Base-by-base conservation (phyloP, 2,329 filamentous ascomycete species). In the Thyridium curvatum region DNA sequence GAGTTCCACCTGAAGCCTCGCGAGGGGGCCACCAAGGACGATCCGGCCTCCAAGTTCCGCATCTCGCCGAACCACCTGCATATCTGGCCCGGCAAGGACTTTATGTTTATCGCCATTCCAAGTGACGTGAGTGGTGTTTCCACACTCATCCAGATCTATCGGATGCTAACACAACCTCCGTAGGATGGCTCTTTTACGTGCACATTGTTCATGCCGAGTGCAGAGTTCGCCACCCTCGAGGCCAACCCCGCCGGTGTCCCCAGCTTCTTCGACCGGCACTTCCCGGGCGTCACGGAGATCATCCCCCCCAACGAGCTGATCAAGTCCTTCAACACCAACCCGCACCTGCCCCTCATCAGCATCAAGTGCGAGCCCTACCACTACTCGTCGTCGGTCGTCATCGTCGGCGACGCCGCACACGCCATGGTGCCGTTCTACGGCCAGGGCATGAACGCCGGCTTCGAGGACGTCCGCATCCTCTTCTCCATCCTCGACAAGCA, bases 401-500 rank as follows among this genome's bases (percentile, higher is more conserved):
- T 98, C 35, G 59, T 98, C 29, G 93, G 93, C 42, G 93, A 98
- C 57, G 89, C 93, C 8, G 90, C 93, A 0, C 93, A 98, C 59
- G 93, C 94, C 41, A 96, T 98, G 82, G 89, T 98, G 0, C 93
- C 93, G 0, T 98, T 98, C 62, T 98, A 97, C 60, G 93, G 93
- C 0, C 93, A 98, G 60, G 93, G 93, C 30, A 94, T 98, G 82
- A 98, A 98, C 55, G 86, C 93, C 0, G 93, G 93, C 1, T 77
- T 98, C 32, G 93, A 98, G 65, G 91, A 96, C 52, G 89, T 98
- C 12, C 81, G 85, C 8, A 81, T 94, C 5, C 75, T 98, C 1
- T 98, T 95, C 61, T 78, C 82, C 1, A 72, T 84, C 32, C 70
- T 97, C 2, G 90, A 96, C 61, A 75, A 77, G 48, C 71, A 89